Evolutionary conservation across 2,329 filamentous ascomycete species (phyloP).

Genomic region (Niveomyces coronatus): DNA sequence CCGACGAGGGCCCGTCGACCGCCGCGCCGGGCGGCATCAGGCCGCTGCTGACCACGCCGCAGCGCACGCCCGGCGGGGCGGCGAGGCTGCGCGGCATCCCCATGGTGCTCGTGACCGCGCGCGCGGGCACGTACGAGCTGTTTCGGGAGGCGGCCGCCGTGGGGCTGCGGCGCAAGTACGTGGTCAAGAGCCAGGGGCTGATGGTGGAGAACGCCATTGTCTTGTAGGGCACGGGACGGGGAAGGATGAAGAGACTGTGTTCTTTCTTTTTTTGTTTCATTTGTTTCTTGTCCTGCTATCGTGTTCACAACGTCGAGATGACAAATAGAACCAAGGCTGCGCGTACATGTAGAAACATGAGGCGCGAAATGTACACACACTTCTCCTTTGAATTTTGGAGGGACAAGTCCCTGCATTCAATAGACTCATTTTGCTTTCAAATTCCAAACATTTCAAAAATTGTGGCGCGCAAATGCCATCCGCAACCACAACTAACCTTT

Average conservation of each 20-base stretch:
- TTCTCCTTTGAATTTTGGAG: too few relatives aligned
- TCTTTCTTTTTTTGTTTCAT: neutral
- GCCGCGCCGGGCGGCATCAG: too few relatives aligned
- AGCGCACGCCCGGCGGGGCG: conserved; percentile 61
- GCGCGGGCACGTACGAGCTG: conserved; percentile 47
- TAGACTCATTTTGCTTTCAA: too few relatives aligned
- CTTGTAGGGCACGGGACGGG: conserved; percentile 16
- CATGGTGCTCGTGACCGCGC: conserved; percentile 74
- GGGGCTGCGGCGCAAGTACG: conserved; percentile 68
- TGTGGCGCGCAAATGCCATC: too few relatives aligned
- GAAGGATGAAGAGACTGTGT: neutral
- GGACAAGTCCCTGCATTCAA: too few relatives aligned
- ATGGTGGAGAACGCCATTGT: conserved; percentile 72
- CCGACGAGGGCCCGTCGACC: conserved; percentile 29
- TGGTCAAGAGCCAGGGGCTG: conserved; percentile 70
- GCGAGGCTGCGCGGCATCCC: conserved; percentile 62
- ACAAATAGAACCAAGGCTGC: too few relatives aligned
- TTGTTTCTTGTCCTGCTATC: too few relatives aligned
- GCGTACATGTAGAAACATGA: too few relatives aligned
- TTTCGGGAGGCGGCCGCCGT: conserved; percentile 55
- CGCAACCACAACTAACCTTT: too few relatives aligned
- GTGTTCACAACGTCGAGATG: too few relatives aligned
- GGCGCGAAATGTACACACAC: too few relatives aligned
- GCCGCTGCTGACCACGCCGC: conserved; percentile 66
- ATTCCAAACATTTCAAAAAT: too few relatives aligned